phyloP scores from a whole-genome alignment of 345 rosid genomes.

The Salix arbutifolia region DNA sequence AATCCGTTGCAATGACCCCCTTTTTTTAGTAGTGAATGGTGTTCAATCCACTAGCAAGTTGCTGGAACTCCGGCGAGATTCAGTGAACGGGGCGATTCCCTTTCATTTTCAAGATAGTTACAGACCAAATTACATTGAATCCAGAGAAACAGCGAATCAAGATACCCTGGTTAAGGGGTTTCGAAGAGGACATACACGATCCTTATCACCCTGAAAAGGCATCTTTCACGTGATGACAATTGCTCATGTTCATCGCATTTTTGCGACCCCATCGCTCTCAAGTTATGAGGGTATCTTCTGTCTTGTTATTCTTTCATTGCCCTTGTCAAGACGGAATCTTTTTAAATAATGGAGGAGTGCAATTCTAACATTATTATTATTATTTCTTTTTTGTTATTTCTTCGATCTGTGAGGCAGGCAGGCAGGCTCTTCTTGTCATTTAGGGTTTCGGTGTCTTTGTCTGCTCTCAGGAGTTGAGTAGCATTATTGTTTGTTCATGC shows the following conservation, averaged over 20 bases:
- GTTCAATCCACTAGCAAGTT: neutral
- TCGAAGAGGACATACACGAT: constrained; percentile 11
- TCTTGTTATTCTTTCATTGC: neutral
- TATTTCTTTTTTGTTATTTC: neutral
- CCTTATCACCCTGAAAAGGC: constrained; percentile 26
- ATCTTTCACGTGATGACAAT: constrained; percentile 45
- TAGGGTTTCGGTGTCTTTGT: constrained; percentile 22
- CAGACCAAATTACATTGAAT: constrained; percentile 26
- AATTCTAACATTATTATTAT: neutral
- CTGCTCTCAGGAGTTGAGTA: constrained; percentile 30
- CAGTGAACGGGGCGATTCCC: constrained; percentile 19
- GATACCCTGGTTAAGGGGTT: constrained; percentile 9
- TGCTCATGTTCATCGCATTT: constrained; percentile 25
- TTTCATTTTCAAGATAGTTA: constrained; percentile 26
- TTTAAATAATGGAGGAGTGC: constrained; percentile 20
- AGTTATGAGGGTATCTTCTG: constrained; percentile 18
- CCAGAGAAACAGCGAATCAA: constrained; percentile 15
- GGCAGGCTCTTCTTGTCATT: constrained; percentile 16
- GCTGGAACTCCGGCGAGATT: constrained; percentile 8
- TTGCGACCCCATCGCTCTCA: neutral
- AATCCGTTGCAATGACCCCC: too few species aligned
- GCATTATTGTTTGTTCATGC: constrained; percentile 37
- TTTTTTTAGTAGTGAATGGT: too few species aligned
- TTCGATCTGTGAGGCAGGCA: too few species aligned
- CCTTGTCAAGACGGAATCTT: constrained; percentile 22